phyloP scores from a whole-genome alignment of 2,329 filamentous ascomycete genomes.

The Pseudogymnoascus verrucosus region DNA sequence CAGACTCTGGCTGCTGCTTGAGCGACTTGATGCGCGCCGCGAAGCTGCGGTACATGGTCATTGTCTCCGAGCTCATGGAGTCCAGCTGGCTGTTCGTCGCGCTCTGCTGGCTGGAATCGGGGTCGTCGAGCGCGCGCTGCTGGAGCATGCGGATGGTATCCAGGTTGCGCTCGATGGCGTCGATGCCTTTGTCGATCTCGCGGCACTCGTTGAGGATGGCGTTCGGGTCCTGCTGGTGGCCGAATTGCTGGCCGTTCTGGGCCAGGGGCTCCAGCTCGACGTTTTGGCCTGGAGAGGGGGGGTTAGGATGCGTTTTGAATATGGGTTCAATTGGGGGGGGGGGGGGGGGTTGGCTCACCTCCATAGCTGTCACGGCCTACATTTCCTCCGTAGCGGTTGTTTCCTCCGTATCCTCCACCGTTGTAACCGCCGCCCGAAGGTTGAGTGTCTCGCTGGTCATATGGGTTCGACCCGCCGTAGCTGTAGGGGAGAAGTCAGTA shows the following conservation, averaged over 20 bases:
- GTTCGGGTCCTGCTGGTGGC: slow-evolving; percentile 53
- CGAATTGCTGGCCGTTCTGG: slow-evolving; percentile 39
- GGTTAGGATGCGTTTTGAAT: no score
- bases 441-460: no score
- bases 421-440: no score
- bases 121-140: slow-evolving; percentile 62
- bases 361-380: no score
- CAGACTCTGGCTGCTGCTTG: slow-evolving; percentile 73
- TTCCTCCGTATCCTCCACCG: no score
- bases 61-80: slow-evolving; percentile 66
- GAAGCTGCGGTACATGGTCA: slow-evolving; percentile 72
- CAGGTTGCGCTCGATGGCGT: slow-evolving; percentile 64
- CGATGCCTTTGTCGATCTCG: slow-evolving; percentile 69
- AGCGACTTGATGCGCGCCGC: slow-evolving; percentile 71
- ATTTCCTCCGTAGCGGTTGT: no score
- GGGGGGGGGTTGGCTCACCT: no score
- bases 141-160: slow-evolving; percentile 58
- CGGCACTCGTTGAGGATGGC: slow-evolving; percentile 78
- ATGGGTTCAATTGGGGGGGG: no score
- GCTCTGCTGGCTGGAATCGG: slow-evolving; percentile 61
- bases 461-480: no score
- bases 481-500: no score
- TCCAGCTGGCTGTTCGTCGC: slow-evolving; percentile 64
- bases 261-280: no score
- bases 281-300: no score